Base-by-base conservation (phyloP, 1,139 yeast genomes). In the Sugiyamaella paludigena region DNA sequence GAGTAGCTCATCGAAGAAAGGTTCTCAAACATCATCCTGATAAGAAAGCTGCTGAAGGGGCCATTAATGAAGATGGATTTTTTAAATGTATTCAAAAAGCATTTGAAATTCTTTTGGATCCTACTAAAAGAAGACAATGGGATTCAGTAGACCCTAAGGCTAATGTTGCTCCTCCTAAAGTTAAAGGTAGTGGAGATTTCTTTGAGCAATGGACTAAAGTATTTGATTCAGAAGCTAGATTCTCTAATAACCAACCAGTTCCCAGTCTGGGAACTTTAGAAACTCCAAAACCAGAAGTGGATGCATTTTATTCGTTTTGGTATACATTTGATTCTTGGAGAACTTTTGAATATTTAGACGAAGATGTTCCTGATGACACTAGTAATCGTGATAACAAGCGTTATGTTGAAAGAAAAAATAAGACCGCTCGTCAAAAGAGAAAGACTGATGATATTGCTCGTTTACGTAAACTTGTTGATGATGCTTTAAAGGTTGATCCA, bases 381-480 rank as follows among this genome's bases (percentile, higher is more conserved):
- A 87, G 96, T 56, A 94, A 92, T 82, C 89, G 99, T 79, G 98
- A 92, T 71, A 95, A 92, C 80, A 92, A 92, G 79, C 95, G 99
- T 76, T 87, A 89, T 77, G 85, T 91, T 63, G 98, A 92, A 76
- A 88, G 92, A 78, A 92, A 94, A 80, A 92, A 92, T 78, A 80
- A 87, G 72, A 91, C 96, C 60, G 88, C 95, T 56, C 87, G 99
- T 77, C 87, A 87, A 78, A 92, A 92, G 85, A 87, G 82, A 79
- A 94, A 94, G 84, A 91, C 92, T 67, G 98, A 92, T 67, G 99
- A 92, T 72, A 91, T 86, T 75, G 87, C 91, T 70, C 82, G 98
- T 69, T 73, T 92, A 59, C 81, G 87, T 60, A 89, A 86, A 62
- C 74, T 89, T 56, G 92, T 94, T 46, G 96, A 87, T 72, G 81